A percentile compares a stretch with the other conserved stretches of the same genome.
Evolutionary conservation across 768 basidiomycete genomes (phyloP).

Genomic region (Hericium erinaceus): DNA sequence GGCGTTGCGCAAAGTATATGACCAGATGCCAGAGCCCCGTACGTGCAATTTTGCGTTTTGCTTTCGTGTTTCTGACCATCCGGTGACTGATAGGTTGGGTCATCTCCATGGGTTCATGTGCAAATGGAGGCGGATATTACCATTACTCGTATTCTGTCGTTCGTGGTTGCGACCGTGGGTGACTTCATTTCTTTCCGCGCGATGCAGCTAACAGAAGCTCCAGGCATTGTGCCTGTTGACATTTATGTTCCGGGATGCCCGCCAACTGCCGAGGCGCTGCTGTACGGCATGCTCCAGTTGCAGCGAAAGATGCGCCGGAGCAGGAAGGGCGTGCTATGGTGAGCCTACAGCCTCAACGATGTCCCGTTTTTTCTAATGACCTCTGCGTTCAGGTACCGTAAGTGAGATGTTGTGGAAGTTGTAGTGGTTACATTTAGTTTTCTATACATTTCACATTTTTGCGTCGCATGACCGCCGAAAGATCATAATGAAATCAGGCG

Average conservation of each 20-base stretch:
- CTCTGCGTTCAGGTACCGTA: neutral
- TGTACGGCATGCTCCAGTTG: slow-evolving; percentile 94
- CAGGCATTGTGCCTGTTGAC: slow-evolving; percentile 95
- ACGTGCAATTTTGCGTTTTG: slow-evolving; percentile 20
- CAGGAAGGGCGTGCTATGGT: slow-evolving; percentile 86
- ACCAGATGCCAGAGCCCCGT: slow-evolving; percentile 98
- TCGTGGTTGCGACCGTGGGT: slow-evolving; percentile 90
- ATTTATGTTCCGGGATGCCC: slow-evolving; percentile 97
- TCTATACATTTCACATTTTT: neutral
- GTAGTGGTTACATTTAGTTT: neutral
- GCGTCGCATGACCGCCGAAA: neutral
- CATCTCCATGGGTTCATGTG: slow-evolving; percentile 99
- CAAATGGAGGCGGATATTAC: slow-evolving; percentile 95
- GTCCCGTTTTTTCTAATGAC: neutral
- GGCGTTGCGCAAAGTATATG: slow-evolving; percentile 90
- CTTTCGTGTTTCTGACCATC: neutral
- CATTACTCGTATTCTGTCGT: slow-evolving; percentile 99
- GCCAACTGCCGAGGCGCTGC: slow-evolving; percentile 90
- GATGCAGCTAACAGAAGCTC: slow-evolving; percentile 7
- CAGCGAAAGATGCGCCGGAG: slow-evolving; percentile 93
- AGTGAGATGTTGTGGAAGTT: neutral
- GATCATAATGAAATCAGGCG: neutral
- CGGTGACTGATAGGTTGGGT: slow-evolving; percentile 67
- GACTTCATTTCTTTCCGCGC: neutral
- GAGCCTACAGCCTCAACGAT: slow-evolving; percentile 12